Conservation (phyloP, 129 eudicot genomes). For the Artemisia argyi region DNA sequence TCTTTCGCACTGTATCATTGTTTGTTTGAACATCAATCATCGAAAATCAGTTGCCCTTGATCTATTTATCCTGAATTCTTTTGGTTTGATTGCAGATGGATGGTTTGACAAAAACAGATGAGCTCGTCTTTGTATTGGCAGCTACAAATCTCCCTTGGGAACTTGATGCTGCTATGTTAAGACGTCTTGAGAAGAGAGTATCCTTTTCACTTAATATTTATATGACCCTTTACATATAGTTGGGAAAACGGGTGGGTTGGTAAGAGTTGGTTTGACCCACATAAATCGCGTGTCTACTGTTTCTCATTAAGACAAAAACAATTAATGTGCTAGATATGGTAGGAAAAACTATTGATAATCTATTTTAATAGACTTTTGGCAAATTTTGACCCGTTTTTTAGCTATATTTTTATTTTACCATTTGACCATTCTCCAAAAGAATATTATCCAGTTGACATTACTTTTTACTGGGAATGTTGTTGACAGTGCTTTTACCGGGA, state of each 20-base stretch:
- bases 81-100: constrained; percentile 79
- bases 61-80: constrained; percentile 9
- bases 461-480: too few relatives aligned
- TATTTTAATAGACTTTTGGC: background rate
- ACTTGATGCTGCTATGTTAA: constrained; percentile 98
- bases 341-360: background rate
- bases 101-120: constrained; percentile 87
- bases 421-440: too few relatives aligned
- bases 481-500: too few relatives aligned
- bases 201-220: constrained; percentile 25
- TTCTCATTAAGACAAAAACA: too few relatives aligned
- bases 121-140: constrained; percentile 98
- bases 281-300: background rate
- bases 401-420: background rate
- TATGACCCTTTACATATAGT: background rate
- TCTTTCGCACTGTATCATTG: background rate
- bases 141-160: constrained; percentile 99
- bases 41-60: background rate
- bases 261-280: background rate
- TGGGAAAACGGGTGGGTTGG: background rate
- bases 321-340: background rate
- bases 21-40: background rate
- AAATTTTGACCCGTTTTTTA: background rate
- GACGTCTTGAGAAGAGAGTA: constrained; percentile 99
- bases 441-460: too few relatives aligned